Evolutionary conservation across 2,329 filamentous ascomycete genomes (phyloP), one percentile per base, ranked within the genome.

Genomic region (Diaporthe vaccinii): DNA sequence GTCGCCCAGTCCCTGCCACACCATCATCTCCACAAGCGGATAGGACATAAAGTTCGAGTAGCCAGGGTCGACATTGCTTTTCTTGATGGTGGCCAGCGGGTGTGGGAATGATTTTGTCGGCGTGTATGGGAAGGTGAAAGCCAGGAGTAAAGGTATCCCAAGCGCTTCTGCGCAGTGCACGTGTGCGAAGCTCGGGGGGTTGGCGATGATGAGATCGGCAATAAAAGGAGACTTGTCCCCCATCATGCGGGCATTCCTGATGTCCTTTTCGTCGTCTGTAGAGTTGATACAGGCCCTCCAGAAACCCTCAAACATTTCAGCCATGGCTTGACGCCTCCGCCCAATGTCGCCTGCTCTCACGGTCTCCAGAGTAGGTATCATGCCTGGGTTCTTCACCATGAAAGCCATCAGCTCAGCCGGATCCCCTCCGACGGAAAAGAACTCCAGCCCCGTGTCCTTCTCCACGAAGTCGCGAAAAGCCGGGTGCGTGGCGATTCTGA

Each of bases 51-150:
- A 95, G 82, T 96, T 97, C 17, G 92, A 91, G 80, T 94, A 94
- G 28, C 90, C 91, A 1, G 90, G 87, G 79, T 95, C 93, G 12
- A 95, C 90, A 77, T 95, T 94, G 22, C 89, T 91, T 76, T 89
- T 89, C 80, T 93, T 94, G 82, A 96, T 93, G 80, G 91, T 95
- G 14, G 94, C 93, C 68, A 96, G 82, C 0, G 94, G 94, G 81
- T 96, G 94, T 0, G 94, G 93, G 78, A 96, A 96, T 0, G 91
- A 88, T 73, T 92, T 89, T 0, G 94, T 96, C 0, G 94, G 93
- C 0, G 91, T 94, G 80, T 94, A 96, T 0, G 94, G 94, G 74
- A 96, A 93, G 75, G 95, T 98, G 82, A 98, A 98, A 93, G 98
- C 97, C 77, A 98, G 85, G 81, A 96, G 93, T 3, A 96, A 83